Base-by-base conservation (phyloP, 2,329 filamentous ascomycete species). In the Phoma sp. region DNA sequence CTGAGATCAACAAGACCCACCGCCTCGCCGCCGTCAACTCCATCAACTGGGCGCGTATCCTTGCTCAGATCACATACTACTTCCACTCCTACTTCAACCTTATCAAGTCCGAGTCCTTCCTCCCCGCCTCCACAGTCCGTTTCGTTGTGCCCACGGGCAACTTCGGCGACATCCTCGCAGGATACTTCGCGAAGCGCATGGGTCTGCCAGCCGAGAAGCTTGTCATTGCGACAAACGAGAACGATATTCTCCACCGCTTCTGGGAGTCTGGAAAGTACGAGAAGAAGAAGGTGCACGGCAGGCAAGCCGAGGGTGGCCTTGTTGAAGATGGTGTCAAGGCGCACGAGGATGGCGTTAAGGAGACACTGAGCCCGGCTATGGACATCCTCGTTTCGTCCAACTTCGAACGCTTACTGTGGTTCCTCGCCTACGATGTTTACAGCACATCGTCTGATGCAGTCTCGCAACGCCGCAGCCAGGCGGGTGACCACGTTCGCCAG, bases 31-130 rank as follows among this genome's bases (percentile, higher is more conserved):
- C 95, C 36, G 92, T 98, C 64, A 98, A 98, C 81, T 95, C 90
- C 38, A 98, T 98, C 79, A 98, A 98, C 80, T 97, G 89, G 85
- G 90, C 93, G 2, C 85, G 95, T 65, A 98, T 99, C 65, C 84
- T 99, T 30, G 93, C 95, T 11, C 95, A 99, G 79, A 97, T 96
- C 61, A 92, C 91, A 56, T 98, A 96, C 83, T 99, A 96, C 82
- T 96, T 97, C 81, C 83, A 95, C 76, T 87, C 95, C 11, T 98
- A 98, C 82, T 96, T 97, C 78, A 80, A 87, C 12, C 86, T 99
- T 28, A 83, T 81, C 56, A 80, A 83, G 43, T 84, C 85, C 4
- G 70, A 83, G 0, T 76, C 78, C 14, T 89, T 89, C 74, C 83
- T 86, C 53, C 68, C 88, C 33, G 69, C 67, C 62, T 85, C 90